Percentiles rank a stretch among this genome's conserved stretches.
These are phyloP conservation scores for Cladosporium austrohemisphaericum DNA, from an alignment of 2,329 filamentous ascomycete species.

Conservation along the genomic window DNA sequence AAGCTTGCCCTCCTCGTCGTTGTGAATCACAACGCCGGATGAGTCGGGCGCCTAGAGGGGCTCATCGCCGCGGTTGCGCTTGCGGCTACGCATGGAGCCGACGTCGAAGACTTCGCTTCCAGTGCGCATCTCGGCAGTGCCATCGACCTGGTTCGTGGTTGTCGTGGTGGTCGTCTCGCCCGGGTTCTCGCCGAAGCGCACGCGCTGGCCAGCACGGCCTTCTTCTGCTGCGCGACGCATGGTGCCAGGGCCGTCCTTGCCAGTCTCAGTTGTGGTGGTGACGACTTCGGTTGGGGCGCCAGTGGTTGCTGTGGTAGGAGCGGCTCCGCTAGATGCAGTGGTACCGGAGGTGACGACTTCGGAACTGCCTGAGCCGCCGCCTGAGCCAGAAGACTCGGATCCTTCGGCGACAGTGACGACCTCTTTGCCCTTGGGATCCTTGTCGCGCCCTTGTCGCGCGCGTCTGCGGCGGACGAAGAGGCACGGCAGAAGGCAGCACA, in stretches of 20 bases:
- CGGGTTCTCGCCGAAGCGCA: slow-evolving; percentile 7
- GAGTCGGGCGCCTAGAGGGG: slow-evolving; percentile 12
- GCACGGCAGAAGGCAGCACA: slow-evolving; percentile 5
- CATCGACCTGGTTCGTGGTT: slow-evolving; percentile 4
- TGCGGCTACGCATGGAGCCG: slow-evolving; percentile 12
- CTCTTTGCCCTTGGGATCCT: neutral
- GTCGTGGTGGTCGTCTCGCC: neutral
- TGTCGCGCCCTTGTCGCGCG: neutral
- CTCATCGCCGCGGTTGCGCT: slow-evolving; percentile 11
- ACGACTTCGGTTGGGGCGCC: neutral
- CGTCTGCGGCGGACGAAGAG: neutral
- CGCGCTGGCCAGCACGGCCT: slow-evolving; percentile 6
- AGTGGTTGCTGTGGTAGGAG: neutral
- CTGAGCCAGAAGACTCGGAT: too few relatives aligned
- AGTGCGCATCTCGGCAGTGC: slow-evolving; percentile 8
- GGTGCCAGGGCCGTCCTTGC: neutral
- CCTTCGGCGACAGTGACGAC: slow-evolving; percentile 1
- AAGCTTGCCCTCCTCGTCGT: slow-evolving; percentile 4
- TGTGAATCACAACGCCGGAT: slow-evolving; percentile 4
- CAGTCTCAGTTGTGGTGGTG: neutral
- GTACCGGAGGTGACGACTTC: too few relatives aligned
- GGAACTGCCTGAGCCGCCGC: too few relatives aligned
- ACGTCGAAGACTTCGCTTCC: slow-evolving; percentile 12
- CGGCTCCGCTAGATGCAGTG: neutral
- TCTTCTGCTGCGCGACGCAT: slow-evolving; percentile 12